phyloP scores from a whole-genome alignment of 176 grass and related monocot genomes.

The Elymus sibiricus region DNA sequence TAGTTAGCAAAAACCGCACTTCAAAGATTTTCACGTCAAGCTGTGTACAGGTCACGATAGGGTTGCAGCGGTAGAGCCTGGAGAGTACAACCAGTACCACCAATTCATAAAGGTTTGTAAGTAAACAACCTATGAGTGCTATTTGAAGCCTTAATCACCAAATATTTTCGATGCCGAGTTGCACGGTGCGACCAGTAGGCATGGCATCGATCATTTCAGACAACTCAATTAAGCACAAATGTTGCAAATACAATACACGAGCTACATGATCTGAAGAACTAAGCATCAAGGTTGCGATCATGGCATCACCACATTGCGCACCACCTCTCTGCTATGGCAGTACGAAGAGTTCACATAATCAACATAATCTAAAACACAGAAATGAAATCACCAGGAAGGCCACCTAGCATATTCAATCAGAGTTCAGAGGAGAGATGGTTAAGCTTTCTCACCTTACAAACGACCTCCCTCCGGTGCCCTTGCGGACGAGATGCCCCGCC shows the following conservation, averaged over 20 bases:
- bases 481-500: constrained; percentile 65
- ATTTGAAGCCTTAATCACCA: not conserved
- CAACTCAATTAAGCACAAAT: not conserved
- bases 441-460: constrained; percentile 62
- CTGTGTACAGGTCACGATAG: not conserved
- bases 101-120: not conserved
- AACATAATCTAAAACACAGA: not conserved
- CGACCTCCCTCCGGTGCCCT: constrained; percentile 91
- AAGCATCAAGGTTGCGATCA: too few relatives aligned
- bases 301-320: not conserved
- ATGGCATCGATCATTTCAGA: not conserved
- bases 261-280: not conserved
- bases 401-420: not conserved
- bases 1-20: not conserved
- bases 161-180: not conserved
- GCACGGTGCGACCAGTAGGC: not conserved
- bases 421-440: not conserved
- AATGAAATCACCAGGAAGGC: not conserved
- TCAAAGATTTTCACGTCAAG: not conserved
- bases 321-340: not conserved
- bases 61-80: not conserved
- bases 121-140: not conserved
- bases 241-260: not conserved
- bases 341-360: not conserved
- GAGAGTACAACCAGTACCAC: too few relatives aligned